Evolutionary conservation across 129 eudicot genomes (phyloP), one percentile per base, ranked within the genome.

Genomic region (Artemisia annua): DNA sequence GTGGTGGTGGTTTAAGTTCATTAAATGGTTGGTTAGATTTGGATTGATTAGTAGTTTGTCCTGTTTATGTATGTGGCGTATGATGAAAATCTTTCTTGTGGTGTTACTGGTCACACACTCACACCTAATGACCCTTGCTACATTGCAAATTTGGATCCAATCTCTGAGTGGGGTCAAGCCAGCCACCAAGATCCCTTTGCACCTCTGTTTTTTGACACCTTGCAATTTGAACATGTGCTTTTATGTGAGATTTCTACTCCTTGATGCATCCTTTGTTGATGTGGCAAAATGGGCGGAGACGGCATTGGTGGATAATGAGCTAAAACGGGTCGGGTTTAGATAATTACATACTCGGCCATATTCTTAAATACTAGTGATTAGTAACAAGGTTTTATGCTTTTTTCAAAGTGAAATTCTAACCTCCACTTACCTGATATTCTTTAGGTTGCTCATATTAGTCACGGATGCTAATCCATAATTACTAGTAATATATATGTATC

Each of bases 141-240:
- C 77, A 54, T 63, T 57, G 53, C 68, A 72, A 78, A 78, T 26
- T 71, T 78, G 73, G 73, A 78, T 78, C 73, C 82, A 71, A 71
- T 78, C 82, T 78, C 82, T 59, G 78, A 71, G 18, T 78, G 72
- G 77, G 73, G 74, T 10, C 46, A 39, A 63, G 20, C 73, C 82
- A 71, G 67, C 67, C 64, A 71, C 54, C 67, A 57, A 18, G 14
- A 59, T 15, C 26, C 44, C 46, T 4, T 15, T 70, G 3, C 52
- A 35, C 69, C 60, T 44, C 17, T 69, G 44, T 22, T 5, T 48
- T 71, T 64, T 24, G 50, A 59, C 78, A 67, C 22, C 7, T 73
- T 67, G 75, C 58, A 50, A 19, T 1, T 16, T 63, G 18, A 43
- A 62, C 35, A 61, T 11, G 35, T 78, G 82, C 5, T 65, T 48